These are phyloP conservation scores for Pseudofabraea citricarpa DNA, from an alignment of 2,329 filamentous ascomycete genomes.

Conservation along the genomic window DNA sequence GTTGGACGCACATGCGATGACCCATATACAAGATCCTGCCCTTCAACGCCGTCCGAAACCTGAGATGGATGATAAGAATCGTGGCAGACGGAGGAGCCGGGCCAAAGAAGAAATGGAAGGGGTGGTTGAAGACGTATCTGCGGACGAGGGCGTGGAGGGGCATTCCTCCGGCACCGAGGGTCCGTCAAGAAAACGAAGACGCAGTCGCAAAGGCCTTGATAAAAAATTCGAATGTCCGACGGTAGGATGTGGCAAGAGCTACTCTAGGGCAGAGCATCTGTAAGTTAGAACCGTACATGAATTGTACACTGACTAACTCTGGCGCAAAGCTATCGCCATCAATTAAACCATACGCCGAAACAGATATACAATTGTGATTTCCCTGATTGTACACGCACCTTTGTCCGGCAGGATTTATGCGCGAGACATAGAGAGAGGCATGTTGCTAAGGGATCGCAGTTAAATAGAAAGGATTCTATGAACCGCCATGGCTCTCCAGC, in stretches of 20 bases:
- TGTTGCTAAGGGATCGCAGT: constrained; percentile 71
- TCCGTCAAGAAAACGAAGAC: constrained; percentile 48
- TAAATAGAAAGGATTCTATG: constrained; percentile 69
- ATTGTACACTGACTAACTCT: constrained; percentile 7
- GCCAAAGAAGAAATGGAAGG: constrained; percentile 19
- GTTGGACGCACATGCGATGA: constrained; percentile 18
- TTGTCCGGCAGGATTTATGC: constrained; percentile 90
- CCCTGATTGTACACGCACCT: constrained; percentile 82
- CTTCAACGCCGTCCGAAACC: constrained; percentile 17
- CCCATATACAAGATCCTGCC: constrained; percentile 18
- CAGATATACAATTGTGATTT: constrained; percentile 94
- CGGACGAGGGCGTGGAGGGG: constrained; percentile 19
- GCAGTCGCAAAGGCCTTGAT: constrained; percentile 73
- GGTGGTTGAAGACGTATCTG: constrained; percentile 18
- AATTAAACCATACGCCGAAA: constrained; percentile 93
- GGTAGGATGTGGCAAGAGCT: constrained; percentile 89
- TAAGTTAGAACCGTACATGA: constrained; percentile 42
- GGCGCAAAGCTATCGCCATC: constrained; percentile 67
- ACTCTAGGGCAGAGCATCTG: constrained; percentile 92
- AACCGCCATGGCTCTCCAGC: constrained; percentile 38
- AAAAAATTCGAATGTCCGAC: constrained; percentile 82
- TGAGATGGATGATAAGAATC: constrained; percentile 22
- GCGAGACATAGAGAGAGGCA: constrained; percentile 80
- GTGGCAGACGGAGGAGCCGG: constrained; percentile 26
- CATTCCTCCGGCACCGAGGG: constrained; percentile 28